A percentile compares a stretch with the other conserved stretches of the same genome.
Evolutionary conservation across 257 asterid species (phyloP).

Genomic region (Anisodus acutangulus): DNA sequence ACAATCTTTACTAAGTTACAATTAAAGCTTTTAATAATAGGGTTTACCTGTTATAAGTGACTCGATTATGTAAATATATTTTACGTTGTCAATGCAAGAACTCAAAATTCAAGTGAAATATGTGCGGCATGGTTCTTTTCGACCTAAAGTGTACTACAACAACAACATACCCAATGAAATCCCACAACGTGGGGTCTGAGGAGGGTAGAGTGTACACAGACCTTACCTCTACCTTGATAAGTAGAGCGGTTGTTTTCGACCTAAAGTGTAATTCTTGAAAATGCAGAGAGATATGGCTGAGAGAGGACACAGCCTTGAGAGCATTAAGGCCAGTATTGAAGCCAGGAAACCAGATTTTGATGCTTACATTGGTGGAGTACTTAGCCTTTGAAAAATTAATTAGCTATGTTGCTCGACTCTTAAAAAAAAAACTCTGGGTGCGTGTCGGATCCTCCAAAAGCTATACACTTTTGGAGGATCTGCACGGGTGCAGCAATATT

Average conservation of each 20-base stretch:
- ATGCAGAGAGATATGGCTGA: slow-evolving; percentile 99
- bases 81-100: not conserved
- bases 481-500: not conserved
- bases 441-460: not conserved
- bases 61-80: not conserved
- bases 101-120: not conserved
- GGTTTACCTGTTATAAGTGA: not conserved
- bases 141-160: not conserved
- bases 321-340: slow-evolving; percentile 96
- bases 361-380: slow-evolving; percentile 80
- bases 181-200: too few relatives aligned
- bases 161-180: too few relatives aligned
- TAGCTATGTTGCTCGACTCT: not conserved
- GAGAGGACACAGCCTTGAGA: slow-evolving; percentile 98
- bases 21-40: not conserved
- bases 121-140: not conserved
- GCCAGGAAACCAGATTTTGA: slow-evolving; percentile 95
- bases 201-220: too few relatives aligned
- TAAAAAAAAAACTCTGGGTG: too few relatives aligned
- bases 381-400: not conserved
- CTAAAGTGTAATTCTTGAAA: slow-evolving; percentile 21
- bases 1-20: too few relatives aligned
- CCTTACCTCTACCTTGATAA: too few relatives aligned
- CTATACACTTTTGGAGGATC: not conserved
- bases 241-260: not conserved